Evolutionary conservation across 129 eudicot genomes (phyloP), one percentile per base, ranked within the genome.

Genomic region (Flaveria bidentis): DNA sequence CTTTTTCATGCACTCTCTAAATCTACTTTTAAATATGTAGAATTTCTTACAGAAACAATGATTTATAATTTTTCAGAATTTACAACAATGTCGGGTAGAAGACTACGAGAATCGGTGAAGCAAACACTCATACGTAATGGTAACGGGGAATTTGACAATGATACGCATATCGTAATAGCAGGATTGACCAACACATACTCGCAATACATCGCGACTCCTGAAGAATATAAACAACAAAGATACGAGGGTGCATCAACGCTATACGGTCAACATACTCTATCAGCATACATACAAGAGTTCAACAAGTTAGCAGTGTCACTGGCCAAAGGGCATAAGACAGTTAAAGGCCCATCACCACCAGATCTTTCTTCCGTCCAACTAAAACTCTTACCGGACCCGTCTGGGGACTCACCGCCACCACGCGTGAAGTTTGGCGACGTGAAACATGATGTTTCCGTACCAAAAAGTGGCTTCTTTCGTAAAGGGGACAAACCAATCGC

Each of bases 181-280:
- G 95, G 95, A 33, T 71, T 86, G 56, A 80, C 91, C 23, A 89
- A 89, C 79, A 86, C 89, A 13, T 89, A 86, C 81, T 89, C 91
- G 2, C 91, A 89, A 69, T 89, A 86, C 41, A 47, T 89, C 7
- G 82, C 91, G 13, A 86, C 89, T 6, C 83, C 86, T 46, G 89
- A 84, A 45, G 91, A 86, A 67, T 89, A 86, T 77, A 52, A 81
- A 69, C 91, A 84, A 61, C 95, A 89, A 71, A 78, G 91, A 67
- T 89, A 89, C 42, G 95, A 89, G 91, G 91, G 84, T 67, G 91
- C 95, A 41, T 89, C 95, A 62, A 89, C 95, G 1, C 82, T 89
- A 46, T 89, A 89, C 18, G 95, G 95, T 23, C 95, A 89, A 46
- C 86, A 89, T 46, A 89, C 91, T 12, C 79, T 89, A 75, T 64